Percentiles rank a stretch among this genome's conserved stretches.
Conservation (phyloP, 2,329 filamentous ascomycete genomes). For the Nigrograna mackinnonii region DNA sequence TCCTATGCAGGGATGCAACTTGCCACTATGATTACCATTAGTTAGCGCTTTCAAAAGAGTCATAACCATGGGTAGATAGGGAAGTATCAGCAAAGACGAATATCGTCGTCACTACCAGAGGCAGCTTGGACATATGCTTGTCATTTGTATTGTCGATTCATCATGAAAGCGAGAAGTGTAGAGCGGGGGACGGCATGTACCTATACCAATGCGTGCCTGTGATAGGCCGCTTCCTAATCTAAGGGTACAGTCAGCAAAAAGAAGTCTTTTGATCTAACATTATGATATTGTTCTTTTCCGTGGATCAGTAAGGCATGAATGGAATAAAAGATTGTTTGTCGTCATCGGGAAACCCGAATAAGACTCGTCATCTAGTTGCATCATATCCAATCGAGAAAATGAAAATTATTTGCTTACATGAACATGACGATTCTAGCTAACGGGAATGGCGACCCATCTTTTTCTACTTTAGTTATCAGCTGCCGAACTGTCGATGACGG, state of each 20-base stretch:
- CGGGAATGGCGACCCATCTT: no score
- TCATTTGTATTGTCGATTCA: slow-evolving; percentile 83
- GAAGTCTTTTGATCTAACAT: no score
- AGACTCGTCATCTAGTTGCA: slow-evolving; percentile 77
- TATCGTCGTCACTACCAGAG: slow-evolving; percentile 50
- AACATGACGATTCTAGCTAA: no score
- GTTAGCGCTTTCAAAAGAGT: slow-evolving; percentile 16
- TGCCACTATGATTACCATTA: slow-evolving; percentile 23
- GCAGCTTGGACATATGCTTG: slow-evolving; percentile 97
- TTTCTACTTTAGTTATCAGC: no score
- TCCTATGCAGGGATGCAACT: background rate
- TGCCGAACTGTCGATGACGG: no score
- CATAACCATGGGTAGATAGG: slow-evolving; percentile 17
- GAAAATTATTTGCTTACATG: background rate
- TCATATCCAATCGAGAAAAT: slow-evolving; percentile 39
- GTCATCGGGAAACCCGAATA: slow-evolving; percentile 74
- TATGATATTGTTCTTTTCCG: no score
- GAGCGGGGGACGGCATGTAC: background rate
- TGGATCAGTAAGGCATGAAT: slow-evolving; percentile 65
- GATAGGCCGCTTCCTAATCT: no score
- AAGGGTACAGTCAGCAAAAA: no score
- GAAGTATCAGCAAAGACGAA: slow-evolving; percentile 39
- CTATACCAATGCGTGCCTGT: no score
- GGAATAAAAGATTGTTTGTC: slow-evolving; percentile 67
- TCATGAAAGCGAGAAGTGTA: slow-evolving; percentile 56